These are phyloP conservation scores for Pyrenochaeta sp. DNA, from an alignment of 2,329 filamentous ascomycete species.

Conservation along the genomic window DNA sequence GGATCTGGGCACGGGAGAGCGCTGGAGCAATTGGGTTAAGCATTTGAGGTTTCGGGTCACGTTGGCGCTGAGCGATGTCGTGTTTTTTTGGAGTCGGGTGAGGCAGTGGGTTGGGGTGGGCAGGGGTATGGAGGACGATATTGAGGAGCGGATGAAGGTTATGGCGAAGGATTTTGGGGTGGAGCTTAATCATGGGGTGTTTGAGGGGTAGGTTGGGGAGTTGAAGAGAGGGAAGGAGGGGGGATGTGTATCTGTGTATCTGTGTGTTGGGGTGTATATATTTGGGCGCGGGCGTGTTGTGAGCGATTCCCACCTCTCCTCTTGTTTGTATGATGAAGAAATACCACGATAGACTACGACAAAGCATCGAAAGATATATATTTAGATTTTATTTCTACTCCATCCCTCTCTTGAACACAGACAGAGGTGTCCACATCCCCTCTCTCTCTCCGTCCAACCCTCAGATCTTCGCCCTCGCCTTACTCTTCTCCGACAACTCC, in stretches of 20 bases:
- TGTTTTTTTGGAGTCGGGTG: constrained; percentile 82
- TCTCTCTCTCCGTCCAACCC: too few species aligned
- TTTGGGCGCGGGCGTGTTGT: too few species aligned
- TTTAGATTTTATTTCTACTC: too few species aligned
- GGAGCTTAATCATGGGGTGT: constrained; percentile 86
- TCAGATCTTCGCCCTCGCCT: constrained; percentile 38
- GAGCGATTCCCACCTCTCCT: too few species aligned
- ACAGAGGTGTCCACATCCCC: too few species aligned
- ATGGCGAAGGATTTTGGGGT: constrained; percentile 93
- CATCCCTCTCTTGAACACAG: too few species aligned
- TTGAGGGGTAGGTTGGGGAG: constrained; percentile 83
- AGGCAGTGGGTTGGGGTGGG: constrained; percentile 79
- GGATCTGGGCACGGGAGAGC: constrained; percentile 67
- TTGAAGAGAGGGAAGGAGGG: too few species aligned
- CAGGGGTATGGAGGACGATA: constrained; percentile 90
- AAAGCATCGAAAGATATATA: too few species aligned
- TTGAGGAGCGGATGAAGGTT: constrained; percentile 84
- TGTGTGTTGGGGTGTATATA: too few species aligned
- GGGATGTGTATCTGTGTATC: too few species aligned
- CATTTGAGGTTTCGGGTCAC: constrained; percentile 86
- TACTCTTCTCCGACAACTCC: constrained; percentile 45
- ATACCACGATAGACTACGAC: too few species aligned
- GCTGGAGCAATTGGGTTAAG: constrained; percentile 73
- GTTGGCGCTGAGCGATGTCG: constrained; percentile 76
- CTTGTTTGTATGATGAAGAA: too few species aligned